phyloP scores from a whole-genome alignment of 148 eudicot genomes.

The Fagopyrum homotropicum region DNA sequence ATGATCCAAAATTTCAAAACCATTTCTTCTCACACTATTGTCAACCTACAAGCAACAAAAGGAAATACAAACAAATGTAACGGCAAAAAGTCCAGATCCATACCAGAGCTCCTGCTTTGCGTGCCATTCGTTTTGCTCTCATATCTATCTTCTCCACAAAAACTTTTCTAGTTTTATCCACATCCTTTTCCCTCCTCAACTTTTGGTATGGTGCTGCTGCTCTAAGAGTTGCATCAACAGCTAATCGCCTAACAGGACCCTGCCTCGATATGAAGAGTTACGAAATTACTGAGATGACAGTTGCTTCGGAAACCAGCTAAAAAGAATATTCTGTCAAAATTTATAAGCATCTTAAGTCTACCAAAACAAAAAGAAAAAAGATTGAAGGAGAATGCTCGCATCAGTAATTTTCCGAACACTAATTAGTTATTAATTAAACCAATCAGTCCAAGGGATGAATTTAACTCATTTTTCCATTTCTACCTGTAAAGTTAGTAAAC shows the following conservation, averaged over 20 bases:
- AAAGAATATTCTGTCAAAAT: not conserved
- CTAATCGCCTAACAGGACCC: slow-evolving; percentile 98
- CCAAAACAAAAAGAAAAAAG: not conserved
- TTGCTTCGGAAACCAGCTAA: not conserved
- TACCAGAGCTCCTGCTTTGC: slow-evolving; percentile 99
- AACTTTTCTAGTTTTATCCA: slow-evolving; percentile 63
- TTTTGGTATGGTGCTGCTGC: slow-evolving; percentile 99
- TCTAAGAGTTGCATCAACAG: slow-evolving; percentile 98
- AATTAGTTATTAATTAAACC: not conserved
- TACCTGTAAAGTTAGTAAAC: not conserved
- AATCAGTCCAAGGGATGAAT: not conserved
- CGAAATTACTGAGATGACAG: not conserved
- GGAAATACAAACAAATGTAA: not conserved
- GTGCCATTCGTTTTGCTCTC: slow-evolving; percentile 99
- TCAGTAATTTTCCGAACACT: not conserved
- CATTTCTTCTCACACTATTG: not conserved
- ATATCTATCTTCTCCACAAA: slow-evolving; percentile 93
- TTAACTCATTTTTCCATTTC: not conserved
- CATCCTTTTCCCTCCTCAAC: slow-evolving; percentile 74
- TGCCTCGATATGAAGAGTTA: slow-evolving; percentile 20
- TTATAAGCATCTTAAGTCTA: not conserved
- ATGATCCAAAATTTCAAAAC: not conserved
- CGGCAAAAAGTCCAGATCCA: not conserved
- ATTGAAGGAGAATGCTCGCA: not conserved
- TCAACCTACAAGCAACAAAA: slow-evolving; percentile 7